phyloP scores from a whole-genome alignment of 306 rosid genomes.

The Prunus mira region DNA sequence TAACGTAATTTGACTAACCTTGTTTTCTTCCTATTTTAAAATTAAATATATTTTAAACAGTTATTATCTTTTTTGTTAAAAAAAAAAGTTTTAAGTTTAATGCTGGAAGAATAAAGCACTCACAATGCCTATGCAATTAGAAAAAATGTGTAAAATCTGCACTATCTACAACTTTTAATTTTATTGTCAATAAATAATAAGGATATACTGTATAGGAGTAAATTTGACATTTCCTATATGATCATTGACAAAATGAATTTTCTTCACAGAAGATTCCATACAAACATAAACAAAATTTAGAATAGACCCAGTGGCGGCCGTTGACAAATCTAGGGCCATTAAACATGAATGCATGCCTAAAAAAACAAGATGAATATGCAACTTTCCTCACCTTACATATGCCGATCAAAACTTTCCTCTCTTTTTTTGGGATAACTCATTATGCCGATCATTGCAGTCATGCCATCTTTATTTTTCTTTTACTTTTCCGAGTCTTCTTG shows the following conservation, averaged over 20 bases:
- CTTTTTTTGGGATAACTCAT: background rate
- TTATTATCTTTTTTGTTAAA: too few species aligned
- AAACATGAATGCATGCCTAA: background rate
- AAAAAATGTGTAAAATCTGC: too few species aligned
- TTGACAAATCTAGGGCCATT: background rate
- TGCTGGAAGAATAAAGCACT: too few species aligned
- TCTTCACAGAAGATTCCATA: background rate
- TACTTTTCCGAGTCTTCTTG: conserved; percentile 52
- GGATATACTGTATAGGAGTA: too few species aligned
- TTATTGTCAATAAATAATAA: too few species aligned
- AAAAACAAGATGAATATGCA: background rate
- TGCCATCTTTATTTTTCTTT: conserved; percentile 17
- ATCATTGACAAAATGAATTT: background rate
- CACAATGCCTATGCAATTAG: too few species aligned
- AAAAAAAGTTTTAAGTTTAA: too few species aligned
- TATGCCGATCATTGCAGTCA: background rate
- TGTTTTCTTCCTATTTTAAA: too few species aligned
- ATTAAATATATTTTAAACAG: too few species aligned
- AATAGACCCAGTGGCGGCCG: background rate
- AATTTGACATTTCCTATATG: background rate
- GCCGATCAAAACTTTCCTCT: too few species aligned
- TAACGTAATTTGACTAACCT: too few species aligned
- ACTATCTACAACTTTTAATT: too few species aligned
- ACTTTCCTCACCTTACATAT: background rate
- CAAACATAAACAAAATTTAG: background rate